Percentiles rank a stretch among this genome's conserved stretches.
Conservation (phyloP, 805 yeast species). For the Ogataea nonfermentans region DNA sequence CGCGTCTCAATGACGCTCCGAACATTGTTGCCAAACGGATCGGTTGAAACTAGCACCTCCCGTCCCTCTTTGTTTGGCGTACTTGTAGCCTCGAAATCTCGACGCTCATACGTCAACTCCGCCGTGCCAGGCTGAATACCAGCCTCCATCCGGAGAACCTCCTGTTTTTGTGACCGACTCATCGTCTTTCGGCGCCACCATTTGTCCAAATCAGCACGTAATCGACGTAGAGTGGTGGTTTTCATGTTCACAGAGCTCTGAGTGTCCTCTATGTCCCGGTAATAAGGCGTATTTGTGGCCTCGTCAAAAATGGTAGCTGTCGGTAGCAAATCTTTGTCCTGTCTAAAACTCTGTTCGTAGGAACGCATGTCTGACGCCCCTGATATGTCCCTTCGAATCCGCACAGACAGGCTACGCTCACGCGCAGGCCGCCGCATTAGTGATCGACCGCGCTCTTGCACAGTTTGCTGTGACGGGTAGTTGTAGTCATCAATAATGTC, state of each 20-base stretch:
- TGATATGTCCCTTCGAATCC: conserved; percentile 8
- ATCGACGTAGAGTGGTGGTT: conserved; percentile 13
- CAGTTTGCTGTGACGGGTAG: conserved; percentile 5
- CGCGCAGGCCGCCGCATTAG: conserved; percentile 9
- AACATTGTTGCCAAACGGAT: conserved; percentile 7
- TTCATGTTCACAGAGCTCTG: conserved; percentile 10
- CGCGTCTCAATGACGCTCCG: conserved; percentile 18
- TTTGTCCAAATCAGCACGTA: conserved; percentile 17
- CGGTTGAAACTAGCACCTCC: conserved; percentile 12
- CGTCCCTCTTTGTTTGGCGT: conserved; percentile 13
- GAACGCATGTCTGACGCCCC: conserved; percentile 8
- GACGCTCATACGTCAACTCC: conserved; percentile 9
- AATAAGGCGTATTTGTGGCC: conserved; percentile 20
- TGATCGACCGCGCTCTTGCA: conserved; percentile 15
- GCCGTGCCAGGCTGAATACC: conserved; percentile 11
- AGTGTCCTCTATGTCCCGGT: conserved; percentile 12
- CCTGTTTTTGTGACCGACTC: conserved; percentile 7
- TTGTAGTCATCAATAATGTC: conserved; percentile 23
- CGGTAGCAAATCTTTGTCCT: conserved; percentile 9
- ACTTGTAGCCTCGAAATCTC: conserved; percentile 19
- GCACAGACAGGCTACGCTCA: conserved; percentile 13
- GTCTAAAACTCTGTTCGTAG: conserved; percentile 2
- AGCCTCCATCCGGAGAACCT: conserved; percentile 3
- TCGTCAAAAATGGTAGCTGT: conserved; percentile 18
- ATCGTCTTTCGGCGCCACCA: conserved; percentile 18